Percentiles rank a stretch among this genome's conserved stretches.
These are phyloP conservation scores for Saussurea involucrata DNA, from an alignment of 129 eudicot species.

Conservation along the genomic window DNA sequence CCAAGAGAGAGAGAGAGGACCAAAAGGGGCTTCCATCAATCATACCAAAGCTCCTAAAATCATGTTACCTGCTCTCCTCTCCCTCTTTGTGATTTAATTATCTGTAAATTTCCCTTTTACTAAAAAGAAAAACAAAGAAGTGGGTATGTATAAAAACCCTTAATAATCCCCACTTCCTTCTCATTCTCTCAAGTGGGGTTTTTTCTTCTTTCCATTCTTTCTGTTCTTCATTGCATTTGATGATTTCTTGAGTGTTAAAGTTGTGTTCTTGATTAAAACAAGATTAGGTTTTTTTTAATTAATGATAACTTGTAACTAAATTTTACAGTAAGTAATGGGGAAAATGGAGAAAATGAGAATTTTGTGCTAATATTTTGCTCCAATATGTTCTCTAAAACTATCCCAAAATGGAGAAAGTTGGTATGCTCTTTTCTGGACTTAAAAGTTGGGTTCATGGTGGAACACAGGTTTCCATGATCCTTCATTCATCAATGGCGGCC, in stretches of 20 bases:
- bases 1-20: conserved; percentile 39
- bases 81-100: conserved; percentile 4
- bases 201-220: background rate
- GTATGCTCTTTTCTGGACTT: too few species aligned
- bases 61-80: conserved; percentile 46
- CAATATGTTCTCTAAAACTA: too few species aligned
- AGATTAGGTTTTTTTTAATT: conserved; percentile 14
- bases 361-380: too few species aligned
- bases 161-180: background rate
- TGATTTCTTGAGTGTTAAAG: conserved; percentile 16
- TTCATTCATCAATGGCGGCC: background rate
- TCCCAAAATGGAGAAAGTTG: too few species aligned
- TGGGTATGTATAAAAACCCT: conserved; percentile 39
- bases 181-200: conserved; percentile 9
- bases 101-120: conserved; percentile 1
- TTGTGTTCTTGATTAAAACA: conserved; percentile 24
- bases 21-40: conserved; percentile 50
- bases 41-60: conserved; percentile 52
- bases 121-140: background rate
- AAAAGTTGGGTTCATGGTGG: too few species aligned
- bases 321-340: conserved; percentile 36
- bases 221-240: background rate
- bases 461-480: too few species aligned
- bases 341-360: too few species aligned
- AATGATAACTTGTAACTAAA: conserved; percentile 5